Conservation (phyloP, 2,329 filamentous ascomycete species). For the Hypoxylon sp. region DNA sequence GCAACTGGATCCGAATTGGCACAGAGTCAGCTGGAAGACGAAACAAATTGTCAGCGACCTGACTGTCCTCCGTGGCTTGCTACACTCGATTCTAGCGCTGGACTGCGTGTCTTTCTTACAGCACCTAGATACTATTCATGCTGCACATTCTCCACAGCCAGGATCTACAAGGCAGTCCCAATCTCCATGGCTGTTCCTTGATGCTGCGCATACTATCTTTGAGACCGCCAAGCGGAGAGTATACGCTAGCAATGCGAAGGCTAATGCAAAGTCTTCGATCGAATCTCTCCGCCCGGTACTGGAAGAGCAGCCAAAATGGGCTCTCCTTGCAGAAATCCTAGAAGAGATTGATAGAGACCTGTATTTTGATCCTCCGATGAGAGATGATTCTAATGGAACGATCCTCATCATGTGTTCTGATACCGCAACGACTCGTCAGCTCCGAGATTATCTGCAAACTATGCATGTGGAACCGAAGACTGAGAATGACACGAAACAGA, state of each 20-base stretch:
- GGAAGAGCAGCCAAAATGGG: slow-evolving; percentile 97
- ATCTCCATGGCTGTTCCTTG: slow-evolving; percentile 95
- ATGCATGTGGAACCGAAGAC: slow-evolving; percentile 81
- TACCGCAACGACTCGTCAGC: slow-evolving; percentile 85
- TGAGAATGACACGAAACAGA: slow-evolving; percentile 58
- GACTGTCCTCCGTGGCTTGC: slow-evolving; percentile 83
- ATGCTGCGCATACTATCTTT: slow-evolving; percentile 95
- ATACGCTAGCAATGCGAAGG: slow-evolving; percentile 78
- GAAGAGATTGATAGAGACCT: slow-evolving; percentile 94
- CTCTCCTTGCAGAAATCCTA: slow-evolving; percentile 86
- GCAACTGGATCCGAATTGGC: slow-evolving; percentile 97
- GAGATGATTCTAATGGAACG: slow-evolving; percentile 90
- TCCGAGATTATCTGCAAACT: slow-evolving; percentile 90
- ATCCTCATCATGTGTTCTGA: slow-evolving; percentile 97
- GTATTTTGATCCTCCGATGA: slow-evolving; percentile 82
- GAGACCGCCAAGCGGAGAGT: slow-evolving; percentile 90
- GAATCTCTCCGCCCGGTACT: slow-evolving; percentile 83
- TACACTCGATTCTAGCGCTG: slow-evolving; percentile 86
- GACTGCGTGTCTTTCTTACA: slow-evolving; percentile 93
- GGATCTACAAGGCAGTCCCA: slow-evolving; percentile 90
- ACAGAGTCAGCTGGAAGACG: slow-evolving; percentile 94
- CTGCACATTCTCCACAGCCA: slow-evolving; percentile 88
- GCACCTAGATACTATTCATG: slow-evolving; percentile 93
- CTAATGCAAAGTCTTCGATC: slow-evolving; percentile 63
- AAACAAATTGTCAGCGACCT: slow-evolving; percentile 94